Conservation (phyloP, 257 asterid species). For the Penstemon barbatus region DNA sequence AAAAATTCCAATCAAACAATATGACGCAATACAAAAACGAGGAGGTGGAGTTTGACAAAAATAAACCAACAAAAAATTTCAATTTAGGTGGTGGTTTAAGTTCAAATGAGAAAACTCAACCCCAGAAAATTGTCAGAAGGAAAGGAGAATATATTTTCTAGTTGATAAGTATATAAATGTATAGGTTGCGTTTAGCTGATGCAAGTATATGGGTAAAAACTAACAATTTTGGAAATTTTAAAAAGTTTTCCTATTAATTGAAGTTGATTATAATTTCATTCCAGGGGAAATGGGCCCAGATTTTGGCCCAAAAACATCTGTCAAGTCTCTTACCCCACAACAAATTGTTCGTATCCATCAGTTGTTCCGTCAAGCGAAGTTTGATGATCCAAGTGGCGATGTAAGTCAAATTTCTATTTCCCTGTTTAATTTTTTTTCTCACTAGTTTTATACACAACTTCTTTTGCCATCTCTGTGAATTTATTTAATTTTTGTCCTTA, state of each 20-base stretch:
- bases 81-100: neutral
- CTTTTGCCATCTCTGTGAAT: neutral
- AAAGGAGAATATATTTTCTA: neutral
- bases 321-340: conserved; percentile 74
- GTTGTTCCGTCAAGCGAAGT: conserved; percentile 93
- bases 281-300: conserved; percentile 90
- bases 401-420: conserved; percentile 45
- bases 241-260: conserved; percentile 20
- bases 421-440: conserved; percentile 17
- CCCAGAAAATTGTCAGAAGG: neutral
- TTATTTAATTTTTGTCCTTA: neutral
- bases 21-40: too few species aligned
- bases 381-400: conserved; percentile 87
- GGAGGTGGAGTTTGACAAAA: too few species aligned
- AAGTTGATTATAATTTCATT: conserved; percentile 20
- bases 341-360: conserved; percentile 90
- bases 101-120: conserved; percentile 4
- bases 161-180: neutral
- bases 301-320: conserved; percentile 62
- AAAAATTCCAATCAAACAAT: too few species aligned
- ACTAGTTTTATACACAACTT: neutral
- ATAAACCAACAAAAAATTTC: too few species aligned
- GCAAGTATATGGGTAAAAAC: conserved; percentile 12
- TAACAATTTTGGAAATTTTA: neutral
- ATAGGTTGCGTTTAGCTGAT: conserved; percentile 16